Percentiles rank a stretch among this genome's conserved stretches.
Conservation (phyloP, 352 stramenopile species). For the Achlya hypogyna region DNA sequence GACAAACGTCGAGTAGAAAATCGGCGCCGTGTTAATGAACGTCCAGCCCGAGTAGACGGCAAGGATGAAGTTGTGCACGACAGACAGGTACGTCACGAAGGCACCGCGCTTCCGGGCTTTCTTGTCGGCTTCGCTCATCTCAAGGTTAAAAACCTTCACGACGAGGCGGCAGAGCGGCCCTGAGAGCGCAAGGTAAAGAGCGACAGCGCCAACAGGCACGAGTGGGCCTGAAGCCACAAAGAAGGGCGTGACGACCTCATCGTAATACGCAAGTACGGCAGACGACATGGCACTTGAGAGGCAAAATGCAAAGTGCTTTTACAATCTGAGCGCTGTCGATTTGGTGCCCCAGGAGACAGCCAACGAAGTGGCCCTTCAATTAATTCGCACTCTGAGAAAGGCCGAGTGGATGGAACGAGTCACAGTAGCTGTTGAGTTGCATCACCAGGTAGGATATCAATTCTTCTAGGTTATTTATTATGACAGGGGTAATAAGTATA, state of each 20-base stretch:
- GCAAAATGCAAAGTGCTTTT: background rate
- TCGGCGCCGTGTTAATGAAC: constrained; percentile 14
- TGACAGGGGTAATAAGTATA: background rate
- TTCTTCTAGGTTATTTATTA: background rate
- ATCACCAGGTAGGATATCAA: background rate
- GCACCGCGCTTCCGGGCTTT: background rate
- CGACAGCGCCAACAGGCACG: constrained; percentile 1
- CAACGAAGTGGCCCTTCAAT: background rate
- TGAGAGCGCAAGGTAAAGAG: constrained; percentile 9
- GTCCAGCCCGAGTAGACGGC: constrained; percentile 15
- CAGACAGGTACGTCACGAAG: constrained; percentile 3
- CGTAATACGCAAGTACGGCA: constrained; percentile 8
- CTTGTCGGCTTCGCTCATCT: constrained; percentile 9
- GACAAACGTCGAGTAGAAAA: constrained; percentile 7
- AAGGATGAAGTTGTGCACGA: constrained; percentile 17
- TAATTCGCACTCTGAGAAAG: background rate
- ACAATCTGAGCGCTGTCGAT: too few species aligned
- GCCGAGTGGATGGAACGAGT: constrained; percentile 3
- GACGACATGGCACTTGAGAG: background rate
- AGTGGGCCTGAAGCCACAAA: background rate
- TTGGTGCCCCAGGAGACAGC: background rate
- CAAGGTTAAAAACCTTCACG: constrained; percentile 7
- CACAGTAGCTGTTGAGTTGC: background rate
- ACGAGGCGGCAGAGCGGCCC: constrained; percentile 9
- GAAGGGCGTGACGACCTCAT: constrained; percentile 8